phyloP scores from a whole-genome alignment of 352 stramenopile species.

The Phytopythium vexans region DNA sequence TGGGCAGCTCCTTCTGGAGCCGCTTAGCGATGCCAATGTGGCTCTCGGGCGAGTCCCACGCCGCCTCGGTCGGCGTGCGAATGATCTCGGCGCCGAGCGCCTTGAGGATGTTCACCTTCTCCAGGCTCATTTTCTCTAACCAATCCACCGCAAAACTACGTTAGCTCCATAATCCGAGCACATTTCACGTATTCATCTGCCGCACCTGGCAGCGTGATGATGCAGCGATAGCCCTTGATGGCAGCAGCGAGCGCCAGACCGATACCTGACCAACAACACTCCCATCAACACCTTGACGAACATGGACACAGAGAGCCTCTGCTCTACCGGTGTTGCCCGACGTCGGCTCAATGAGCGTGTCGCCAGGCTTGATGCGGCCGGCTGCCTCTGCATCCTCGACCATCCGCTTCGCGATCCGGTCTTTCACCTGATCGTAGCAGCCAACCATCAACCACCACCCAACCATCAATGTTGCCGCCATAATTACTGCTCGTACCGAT shows the following conservation, averaged over 20 bases:
- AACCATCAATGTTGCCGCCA: background rate
- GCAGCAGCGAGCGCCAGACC: conserved; percentile 95
- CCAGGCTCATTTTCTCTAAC: conserved; percentile 94
- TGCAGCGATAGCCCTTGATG: conserved; percentile 94
- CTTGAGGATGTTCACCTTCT: conserved; percentile 95
- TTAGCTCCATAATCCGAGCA: background rate
- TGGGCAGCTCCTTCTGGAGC: conserved; percentile 90
- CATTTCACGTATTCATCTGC: background rate
- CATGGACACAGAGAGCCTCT: too few species aligned
- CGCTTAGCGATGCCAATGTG: conserved; percentile 92
- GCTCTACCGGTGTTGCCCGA: conserved; percentile 93
- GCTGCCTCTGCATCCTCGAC: conserved; percentile 90
- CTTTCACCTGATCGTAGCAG: conserved; percentile 59
- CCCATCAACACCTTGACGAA: background rate
- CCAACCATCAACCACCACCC: background rate
- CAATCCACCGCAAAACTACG: background rate
- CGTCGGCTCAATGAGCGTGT: conserved; percentile 97
- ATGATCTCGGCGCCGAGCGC: conserved; percentile 95
- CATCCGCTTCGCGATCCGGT: conserved; percentile 89
- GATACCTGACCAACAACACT: conserved; percentile 59
- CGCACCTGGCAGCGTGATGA: conserved; percentile 81
- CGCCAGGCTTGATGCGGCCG: conserved; percentile 91
- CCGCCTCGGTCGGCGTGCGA: conserved; percentile 92
- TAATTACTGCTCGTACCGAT: conserved; percentile 31
- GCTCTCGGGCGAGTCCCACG: conserved; percentile 93